Evolutionary conservation across 768 basidiomycete species (phyloP).

Genomic region (Boletus vinaceobasis): DNA sequence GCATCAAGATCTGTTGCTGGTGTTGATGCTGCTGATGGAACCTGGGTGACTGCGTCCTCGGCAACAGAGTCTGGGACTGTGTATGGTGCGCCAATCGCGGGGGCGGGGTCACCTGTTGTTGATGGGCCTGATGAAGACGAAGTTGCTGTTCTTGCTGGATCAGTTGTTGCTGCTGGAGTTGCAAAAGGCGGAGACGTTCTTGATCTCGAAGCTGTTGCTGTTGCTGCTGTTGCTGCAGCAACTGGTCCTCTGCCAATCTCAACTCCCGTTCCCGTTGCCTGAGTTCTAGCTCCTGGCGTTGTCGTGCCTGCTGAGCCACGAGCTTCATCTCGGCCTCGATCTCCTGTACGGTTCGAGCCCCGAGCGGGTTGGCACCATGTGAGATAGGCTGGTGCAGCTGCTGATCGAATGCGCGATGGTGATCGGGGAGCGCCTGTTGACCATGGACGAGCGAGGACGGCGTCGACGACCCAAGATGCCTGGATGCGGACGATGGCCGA

Average conservation of each 20-base stretch:
- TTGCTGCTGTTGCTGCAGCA: slow-evolving; percentile 41
- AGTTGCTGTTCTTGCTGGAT: slow-evolving; percentile 34
- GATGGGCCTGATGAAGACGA: slow-evolving; percentile 38
- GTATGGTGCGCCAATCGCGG: slow-evolving; percentile 57
- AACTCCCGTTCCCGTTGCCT: slow-evolving; percentile 47
- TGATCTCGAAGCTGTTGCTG: slow-evolving; percentile 38
- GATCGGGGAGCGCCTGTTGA: slow-evolving; percentile 33
- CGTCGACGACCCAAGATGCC: slow-evolving; percentile 23
- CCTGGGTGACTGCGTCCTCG: slow-evolving; percentile 73
- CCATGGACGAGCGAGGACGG: slow-evolving; percentile 22
- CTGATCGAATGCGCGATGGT: slow-evolving; percentile 35
- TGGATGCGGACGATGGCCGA: slow-evolving; percentile 23
- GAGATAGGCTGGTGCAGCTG: slow-evolving; percentile 35
- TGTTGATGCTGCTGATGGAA: slow-evolving; percentile 76
- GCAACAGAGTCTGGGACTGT: slow-evolving; percentile 28
- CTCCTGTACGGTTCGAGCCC: slow-evolving; percentile 69
- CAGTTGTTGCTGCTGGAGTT: slow-evolving; percentile 44
- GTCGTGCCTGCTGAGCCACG: slow-evolving; percentile 46
- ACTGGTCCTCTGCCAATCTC: slow-evolving; percentile 31
- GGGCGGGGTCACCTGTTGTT: slow-evolving; percentile 52
- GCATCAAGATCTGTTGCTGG: slow-evolving; percentile 62
- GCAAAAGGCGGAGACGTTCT: slow-evolving; percentile 38
- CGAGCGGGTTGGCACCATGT: slow-evolving; percentile 34
- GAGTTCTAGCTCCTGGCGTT: slow-evolving; percentile 41
- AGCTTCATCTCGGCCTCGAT: slow-evolving; percentile 83